phyloP scores from a whole-genome alignment of 805 yeast genomes.

The Starmera caribaea region DNA sequence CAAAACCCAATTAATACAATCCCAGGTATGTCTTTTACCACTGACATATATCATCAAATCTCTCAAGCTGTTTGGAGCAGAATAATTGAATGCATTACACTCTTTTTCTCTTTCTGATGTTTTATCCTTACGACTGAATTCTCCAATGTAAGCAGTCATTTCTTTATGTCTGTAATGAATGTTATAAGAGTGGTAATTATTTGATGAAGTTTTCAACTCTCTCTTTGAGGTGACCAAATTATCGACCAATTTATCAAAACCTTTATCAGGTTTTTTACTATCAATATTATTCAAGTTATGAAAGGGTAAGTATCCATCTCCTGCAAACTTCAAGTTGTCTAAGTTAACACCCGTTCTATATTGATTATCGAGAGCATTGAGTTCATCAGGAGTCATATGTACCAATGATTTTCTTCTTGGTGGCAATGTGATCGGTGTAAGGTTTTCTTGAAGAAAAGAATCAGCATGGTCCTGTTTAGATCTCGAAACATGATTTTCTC shows the following conservation, averaged over 20 bases:
- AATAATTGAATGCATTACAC: neutral
- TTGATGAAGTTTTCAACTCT: neutral
- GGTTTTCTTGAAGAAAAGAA: neutral
- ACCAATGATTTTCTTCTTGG: slow-evolving; percentile 16
- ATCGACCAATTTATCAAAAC: slow-evolving; percentile 12
- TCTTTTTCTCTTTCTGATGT: neutral
- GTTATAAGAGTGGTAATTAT: slow-evolving; percentile 11
- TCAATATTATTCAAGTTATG: neutral
- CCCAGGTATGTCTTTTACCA: slow-evolving; percentile 17
- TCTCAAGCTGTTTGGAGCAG: slow-evolving; percentile 12
- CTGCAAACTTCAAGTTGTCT: slow-evolving; percentile 13
- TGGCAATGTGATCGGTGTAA: neutral
- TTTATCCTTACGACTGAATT: neutral
- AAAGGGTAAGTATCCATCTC: slow-evolving; percentile 15
- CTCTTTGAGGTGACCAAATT: slow-evolving; percentile 5
- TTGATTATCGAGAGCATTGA: slow-evolving; percentile 17
- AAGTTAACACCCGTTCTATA: slow-evolving; percentile 12
- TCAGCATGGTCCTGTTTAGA: neutral
- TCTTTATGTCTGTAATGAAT: slow-evolving; percentile 11
- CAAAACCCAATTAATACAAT: slow-evolving; percentile 15
- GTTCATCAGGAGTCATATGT: slow-evolving; percentile 16
- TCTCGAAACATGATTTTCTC: neutral
- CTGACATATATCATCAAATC: slow-evolving; percentile 14
- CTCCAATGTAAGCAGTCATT: slow-evolving; percentile 8
- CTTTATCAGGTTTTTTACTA: neutral